Conservation (phyloP, 192 early-diverging fungal genomes). For the Funneliformis mosseae region DNA sequence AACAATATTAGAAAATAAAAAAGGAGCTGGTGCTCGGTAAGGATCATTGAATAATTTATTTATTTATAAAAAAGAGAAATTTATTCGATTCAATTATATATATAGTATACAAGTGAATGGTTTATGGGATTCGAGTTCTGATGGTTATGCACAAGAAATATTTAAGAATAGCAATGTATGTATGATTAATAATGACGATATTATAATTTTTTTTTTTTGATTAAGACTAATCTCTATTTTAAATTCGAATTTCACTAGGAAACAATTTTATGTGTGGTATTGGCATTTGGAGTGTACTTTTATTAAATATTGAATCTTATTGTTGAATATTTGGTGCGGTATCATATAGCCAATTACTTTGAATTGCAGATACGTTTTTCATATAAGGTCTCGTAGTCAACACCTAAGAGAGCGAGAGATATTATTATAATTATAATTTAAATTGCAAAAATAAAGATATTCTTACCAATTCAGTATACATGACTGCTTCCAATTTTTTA, state of each 20-base stretch:
- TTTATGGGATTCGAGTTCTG: constrained; percentile 27
- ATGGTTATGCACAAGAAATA: constrained; percentile 22
- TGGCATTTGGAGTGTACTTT: constrained; percentile 30
- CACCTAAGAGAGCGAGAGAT: constrained; percentile 42
- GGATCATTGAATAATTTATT: background rate
- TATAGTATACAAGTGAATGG: constrained; percentile 23
- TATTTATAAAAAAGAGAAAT: background rate
- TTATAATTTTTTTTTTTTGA: background rate
- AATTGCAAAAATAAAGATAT: background rate
- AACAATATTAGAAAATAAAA: constrained; percentile 29
- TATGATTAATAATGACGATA: background rate
- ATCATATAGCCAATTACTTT: constrained; percentile 73
- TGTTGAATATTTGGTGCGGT: background rate
- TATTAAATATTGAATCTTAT: constrained; percentile 20
- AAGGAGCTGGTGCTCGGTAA: constrained; percentile 33
- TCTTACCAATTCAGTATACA: constrained; percentile 86
- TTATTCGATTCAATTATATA: background rate
- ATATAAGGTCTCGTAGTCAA: constrained; percentile 91
- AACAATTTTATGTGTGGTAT: constrained; percentile 23
- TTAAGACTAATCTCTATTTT: background rate
- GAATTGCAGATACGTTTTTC: constrained; percentile 77
- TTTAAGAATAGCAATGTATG: constrained; percentile 23
- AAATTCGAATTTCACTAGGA: constrained; percentile 4
- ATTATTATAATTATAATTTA: constrained; percentile 14
- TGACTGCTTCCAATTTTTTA: constrained; percentile 73